phyloP scores from a whole-genome alignment of 2,329 filamentous ascomycete species.

The Emergomyces pasteurianus region DNA sequence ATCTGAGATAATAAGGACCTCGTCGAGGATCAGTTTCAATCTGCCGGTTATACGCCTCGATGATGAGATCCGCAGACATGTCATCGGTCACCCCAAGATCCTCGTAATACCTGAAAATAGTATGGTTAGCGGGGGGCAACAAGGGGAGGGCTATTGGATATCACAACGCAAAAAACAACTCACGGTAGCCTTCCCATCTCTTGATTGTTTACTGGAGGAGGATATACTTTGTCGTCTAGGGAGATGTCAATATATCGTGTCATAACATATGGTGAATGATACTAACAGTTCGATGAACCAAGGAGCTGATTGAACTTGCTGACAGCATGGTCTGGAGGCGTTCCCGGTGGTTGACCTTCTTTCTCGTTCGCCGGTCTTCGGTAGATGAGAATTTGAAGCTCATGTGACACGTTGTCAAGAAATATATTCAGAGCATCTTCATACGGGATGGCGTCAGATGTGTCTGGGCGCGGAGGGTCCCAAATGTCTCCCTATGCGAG shows the following conservation, averaged over 20 bases:
- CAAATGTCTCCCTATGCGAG: conserved; percentile 27
- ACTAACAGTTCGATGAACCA: conserved; percentile 25
- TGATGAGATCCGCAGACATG: conserved; percentile 50
- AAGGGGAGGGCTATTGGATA: not conserved
- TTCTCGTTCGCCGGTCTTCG: conserved; percentile 30
- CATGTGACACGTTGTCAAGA: conserved; percentile 49
- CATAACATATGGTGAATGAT: not conserved
- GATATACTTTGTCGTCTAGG: conserved; percentile 7
- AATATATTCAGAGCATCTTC: conserved; percentile 32
- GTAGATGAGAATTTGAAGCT: conserved; percentile 43
- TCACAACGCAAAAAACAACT: not conserved
- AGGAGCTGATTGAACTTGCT: conserved; percentile 28
- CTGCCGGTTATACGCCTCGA: conserved; percentile 53
- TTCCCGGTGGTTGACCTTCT: conserved; percentile 20
- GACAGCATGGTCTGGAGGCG: conserved; percentile 22
- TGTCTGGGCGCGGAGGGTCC: conserved; percentile 30
- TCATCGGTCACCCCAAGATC: conserved; percentile 51
- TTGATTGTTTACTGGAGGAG: not conserved
- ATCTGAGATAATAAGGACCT: conserved; percentile 52
- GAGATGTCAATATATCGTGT: not conserved
- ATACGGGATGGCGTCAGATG: conserved; percentile 25
- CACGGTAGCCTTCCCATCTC: not conserved
- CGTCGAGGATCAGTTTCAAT: conserved; percentile 42
- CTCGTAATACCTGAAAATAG: conserved; percentile 40
- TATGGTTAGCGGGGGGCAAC: not conserved